Conservation (phyloP, 345 rosid genomes). For the Eutrema heterophyllum region DNA sequence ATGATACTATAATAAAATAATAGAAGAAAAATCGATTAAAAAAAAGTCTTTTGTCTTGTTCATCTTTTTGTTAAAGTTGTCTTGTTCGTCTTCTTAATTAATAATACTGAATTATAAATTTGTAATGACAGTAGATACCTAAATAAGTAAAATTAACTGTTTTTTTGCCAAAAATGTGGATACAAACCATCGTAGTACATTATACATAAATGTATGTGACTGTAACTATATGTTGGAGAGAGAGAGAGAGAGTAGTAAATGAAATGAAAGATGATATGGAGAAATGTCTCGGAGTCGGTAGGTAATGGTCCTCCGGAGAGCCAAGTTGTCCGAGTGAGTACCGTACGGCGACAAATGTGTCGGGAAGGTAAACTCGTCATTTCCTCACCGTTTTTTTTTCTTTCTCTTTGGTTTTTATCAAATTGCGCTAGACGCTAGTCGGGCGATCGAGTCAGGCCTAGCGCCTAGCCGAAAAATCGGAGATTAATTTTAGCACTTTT, state of each 20-base stretch:
- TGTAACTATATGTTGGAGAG: background rate
- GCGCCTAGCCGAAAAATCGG: too few species aligned
- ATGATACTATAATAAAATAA: background rate
- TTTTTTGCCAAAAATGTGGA: constrained; percentile 16
- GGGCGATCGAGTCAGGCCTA: too few species aligned
- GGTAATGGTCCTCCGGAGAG: constrained; percentile 21
- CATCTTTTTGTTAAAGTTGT: background rate
- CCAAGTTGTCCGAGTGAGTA: constrained; percentile 24
- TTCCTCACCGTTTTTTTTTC: background rate
- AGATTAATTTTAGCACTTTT: too few species aligned
- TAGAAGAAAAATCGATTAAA: background rate
- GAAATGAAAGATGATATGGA: constrained; percentile 1
- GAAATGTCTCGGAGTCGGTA: constrained; percentile 26
- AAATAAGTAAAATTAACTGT: background rate
- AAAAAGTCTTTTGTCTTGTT: background rate
- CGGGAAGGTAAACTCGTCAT: constrained; percentile 16
- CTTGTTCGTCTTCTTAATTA: too few species aligned
- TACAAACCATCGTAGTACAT: background rate
- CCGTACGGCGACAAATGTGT: constrained; percentile 22
- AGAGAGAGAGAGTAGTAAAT: background rate
- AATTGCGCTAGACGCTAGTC: too few species aligned
- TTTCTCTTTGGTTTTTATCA: too few species aligned
- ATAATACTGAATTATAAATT: background rate
- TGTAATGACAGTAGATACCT: background rate
- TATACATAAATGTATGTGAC: background rate